Base-by-base conservation (phyloP, 2,329 filamentous ascomycete species). In the Calonectria naviculata region DNA sequence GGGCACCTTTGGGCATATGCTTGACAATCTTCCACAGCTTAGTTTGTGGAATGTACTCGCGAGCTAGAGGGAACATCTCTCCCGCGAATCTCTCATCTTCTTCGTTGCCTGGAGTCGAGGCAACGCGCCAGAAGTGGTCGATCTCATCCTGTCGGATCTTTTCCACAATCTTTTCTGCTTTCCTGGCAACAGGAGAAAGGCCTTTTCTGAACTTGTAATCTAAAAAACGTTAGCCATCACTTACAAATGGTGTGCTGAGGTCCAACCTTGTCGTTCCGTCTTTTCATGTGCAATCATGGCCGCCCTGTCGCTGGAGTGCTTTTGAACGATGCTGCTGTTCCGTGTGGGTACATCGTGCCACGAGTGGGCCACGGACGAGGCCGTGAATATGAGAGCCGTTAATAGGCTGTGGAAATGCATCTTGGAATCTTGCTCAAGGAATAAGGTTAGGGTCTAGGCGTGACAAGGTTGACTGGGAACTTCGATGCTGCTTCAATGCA, bases 1-100 rank as follows among this genome's bases (percentile, higher is more conserved):
- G 63, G 7, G 63, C 63, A 3, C 63, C 63, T 24, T 65, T 65
- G 24, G 63, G 63, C 36, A 56, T 42, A 10, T 36, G 34, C 24
- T 58, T 54, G 17, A 65, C 47, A 15, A 65, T 65, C 26, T 65
- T 65, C 63, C 63, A 65, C 19, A 65, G 34, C 17, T 56, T 56
- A 8, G 63, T 65, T 38, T 65, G 24, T 5, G 63, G 13, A 21
- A 65, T 65, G 19, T 56, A 42, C 19, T 54, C 34, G 7, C 47
- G 47, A 29, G 47, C 63, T 17, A 56, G 47, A 24, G 63, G 63
- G 17, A 65, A 65, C 36, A 58, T 56, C 34, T 65, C 46, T 13
- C 63, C 63, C 6, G 63, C 63, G 24, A 65, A 65, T 6, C 49
- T 44, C 24, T 65, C 47, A 12, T 42, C 24, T 6, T 36, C 26